Base-by-base conservation (phyloP, 371 early-diverging fungal species). In the Rhizopus sp. region DNA sequence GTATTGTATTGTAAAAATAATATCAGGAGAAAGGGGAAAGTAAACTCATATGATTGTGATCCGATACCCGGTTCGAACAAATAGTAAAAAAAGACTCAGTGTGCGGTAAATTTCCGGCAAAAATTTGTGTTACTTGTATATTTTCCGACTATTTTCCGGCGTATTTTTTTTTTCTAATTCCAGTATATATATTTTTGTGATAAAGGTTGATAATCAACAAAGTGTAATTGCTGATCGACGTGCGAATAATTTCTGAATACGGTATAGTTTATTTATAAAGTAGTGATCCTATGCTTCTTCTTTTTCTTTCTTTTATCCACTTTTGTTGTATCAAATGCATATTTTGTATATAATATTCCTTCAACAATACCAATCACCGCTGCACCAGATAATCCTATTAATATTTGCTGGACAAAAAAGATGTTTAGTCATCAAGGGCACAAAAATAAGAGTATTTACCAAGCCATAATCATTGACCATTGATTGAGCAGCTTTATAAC, bases 331-430 rank as follows among this genome's bases (percentile, higher is more conserved):
- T 31, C 49, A 41, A 50, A 53, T 17, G 66, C 70, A 37, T 81
- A 78, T 17, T 67, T 61, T 10, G 72, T 59, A 59, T 81, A 81
- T 4, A 81, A 58, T 12, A 70, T 35, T 6, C 66, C 66, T 68
- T 88, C 88, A 1, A 86, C 88, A 3, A 72, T 59, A 10, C 75
- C 83, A 16, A 86, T 85, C 1, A 84, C 51, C 12, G 80, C 45
- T 4, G 84, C 79, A 23, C 78, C 84, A 30, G 70, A 59, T 31
- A 87, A 62, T 2, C 75, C 70, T 7, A 84, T 50, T 33, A 88
- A 60, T 0, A 82, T 73, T 67, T 78, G 73, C 88, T 34, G 52
- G 5, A 37, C 12, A 44, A n/a, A 49, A 12, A 17, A 38, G 3
- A 17, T 9, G 5, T 10, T 41, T 23, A 23, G 23, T 23, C 23